Conservation (phyloP, 306 rosid species). For the Castanea sativa region DNA sequence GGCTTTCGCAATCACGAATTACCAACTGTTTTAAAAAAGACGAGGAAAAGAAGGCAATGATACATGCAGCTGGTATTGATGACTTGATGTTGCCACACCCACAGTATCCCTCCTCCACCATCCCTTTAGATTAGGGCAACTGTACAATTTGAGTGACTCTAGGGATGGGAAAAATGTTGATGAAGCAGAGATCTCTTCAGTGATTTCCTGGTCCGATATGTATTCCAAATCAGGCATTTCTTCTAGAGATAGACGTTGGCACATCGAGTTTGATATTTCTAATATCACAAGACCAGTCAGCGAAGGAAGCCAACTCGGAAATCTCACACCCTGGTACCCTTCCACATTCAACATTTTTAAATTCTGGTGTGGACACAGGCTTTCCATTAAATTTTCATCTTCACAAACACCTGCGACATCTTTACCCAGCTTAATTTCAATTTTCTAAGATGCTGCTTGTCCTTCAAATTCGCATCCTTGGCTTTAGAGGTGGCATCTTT, state of each 20-base stretch:
- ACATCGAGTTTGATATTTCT: neutral
- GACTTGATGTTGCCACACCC: too few relatives aligned
- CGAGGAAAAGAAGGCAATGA: too few relatives aligned
- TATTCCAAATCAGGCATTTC: rapidly evolving
- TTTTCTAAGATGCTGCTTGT: neutral
- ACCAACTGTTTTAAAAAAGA: rapidly evolving
- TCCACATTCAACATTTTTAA: neutral
- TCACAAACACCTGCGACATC: neutral
- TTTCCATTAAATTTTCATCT: neutral
- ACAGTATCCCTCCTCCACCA: too few relatives aligned
- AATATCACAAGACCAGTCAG: neutral
- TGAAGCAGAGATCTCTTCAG: too few relatives aligned
- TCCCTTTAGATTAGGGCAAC: too few relatives aligned
- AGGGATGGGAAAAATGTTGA: too few relatives aligned
- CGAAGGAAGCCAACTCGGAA: neutral
- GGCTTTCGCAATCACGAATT: rapidly evolving
- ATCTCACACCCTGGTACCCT: neutral
- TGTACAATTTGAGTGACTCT: too few relatives aligned
- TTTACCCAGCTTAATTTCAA: neutral
- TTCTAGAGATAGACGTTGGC: neutral
- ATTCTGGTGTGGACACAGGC: neutral
- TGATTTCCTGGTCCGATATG: too few relatives aligned
- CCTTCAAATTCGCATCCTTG: neutral
- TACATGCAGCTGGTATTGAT: too few relatives aligned
- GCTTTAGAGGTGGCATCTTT: neutral